Evolutionary conservation across 768 basidiomycete genomes (phyloP).

Genomic region (Cytidiella melzeri): DNA sequence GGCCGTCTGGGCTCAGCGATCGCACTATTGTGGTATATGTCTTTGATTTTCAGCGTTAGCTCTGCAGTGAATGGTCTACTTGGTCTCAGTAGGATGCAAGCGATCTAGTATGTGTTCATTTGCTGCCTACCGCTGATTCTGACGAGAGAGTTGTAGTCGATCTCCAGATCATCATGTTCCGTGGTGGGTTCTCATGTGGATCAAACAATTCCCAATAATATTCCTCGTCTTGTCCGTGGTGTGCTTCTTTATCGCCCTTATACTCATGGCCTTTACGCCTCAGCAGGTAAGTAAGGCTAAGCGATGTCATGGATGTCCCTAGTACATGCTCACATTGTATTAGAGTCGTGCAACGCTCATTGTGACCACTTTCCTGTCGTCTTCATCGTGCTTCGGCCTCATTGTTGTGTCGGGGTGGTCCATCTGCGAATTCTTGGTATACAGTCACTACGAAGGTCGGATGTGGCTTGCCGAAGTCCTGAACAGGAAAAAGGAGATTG

Average conservation of each 20-base stretch:
- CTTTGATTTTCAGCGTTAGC: slow-evolving; percentile 64
- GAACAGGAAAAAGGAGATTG: not conserved
- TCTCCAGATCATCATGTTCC: slow-evolving; percentile 66
- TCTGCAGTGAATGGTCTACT: slow-evolving; percentile 65
- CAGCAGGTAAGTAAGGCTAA: slow-evolving; percentile 41
- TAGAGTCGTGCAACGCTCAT: slow-evolving; percentile 5
- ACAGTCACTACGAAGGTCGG: not conserved
- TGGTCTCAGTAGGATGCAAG: slow-evolving; percentile 68
- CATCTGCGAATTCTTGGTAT: slow-evolving; percentile 6
- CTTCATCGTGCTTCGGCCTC: slow-evolving; percentile 1
- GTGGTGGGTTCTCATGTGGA: slow-evolving; percentile 78
- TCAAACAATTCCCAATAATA: slow-evolving; percentile 71
- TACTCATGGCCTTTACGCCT: slow-evolving; percentile 67
- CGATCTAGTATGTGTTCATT: slow-evolving; percentile 75
- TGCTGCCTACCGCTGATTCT: too few relatives aligned
- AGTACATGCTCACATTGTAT: too few relatives aligned
- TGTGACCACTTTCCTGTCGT: slow-evolving; percentile 4
- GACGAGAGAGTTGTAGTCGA: slow-evolving; percentile 50
- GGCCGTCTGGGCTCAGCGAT: slow-evolving; percentile 47
- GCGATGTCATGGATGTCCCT: not conserved
- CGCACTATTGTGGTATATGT: slow-evolving; percentile 56
- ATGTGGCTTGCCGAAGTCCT: slow-evolving; percentile 5
- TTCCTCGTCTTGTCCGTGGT: slow-evolving; percentile 76
- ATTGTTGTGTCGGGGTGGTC: slow-evolving; percentile 4
- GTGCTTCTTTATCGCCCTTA: slow-evolving; percentile 71